phyloP scores from a whole-genome alignment of 345 rosid species.

The Rhodamnia argentea region DNA sequence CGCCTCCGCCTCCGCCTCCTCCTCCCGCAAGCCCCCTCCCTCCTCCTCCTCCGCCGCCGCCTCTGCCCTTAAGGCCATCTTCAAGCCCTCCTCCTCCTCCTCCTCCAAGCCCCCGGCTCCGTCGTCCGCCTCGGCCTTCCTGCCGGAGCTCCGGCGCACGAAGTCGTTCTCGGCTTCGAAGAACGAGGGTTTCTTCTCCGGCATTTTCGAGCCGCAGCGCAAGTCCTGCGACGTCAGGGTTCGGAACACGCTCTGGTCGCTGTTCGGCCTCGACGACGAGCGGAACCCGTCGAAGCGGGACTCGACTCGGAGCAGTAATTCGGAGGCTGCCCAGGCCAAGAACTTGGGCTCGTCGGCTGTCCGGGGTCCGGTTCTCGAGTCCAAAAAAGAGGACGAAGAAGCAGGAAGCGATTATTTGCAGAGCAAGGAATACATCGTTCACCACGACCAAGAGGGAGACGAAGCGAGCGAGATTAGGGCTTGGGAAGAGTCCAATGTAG shows the following conservation, averaged over 20 bases:
- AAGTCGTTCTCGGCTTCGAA: constrained; percentile 91
- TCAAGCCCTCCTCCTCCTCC: constrained; percentile 19
- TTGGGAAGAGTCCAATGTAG: constrained; percentile 32
- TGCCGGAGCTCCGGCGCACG: constrained; percentile 86
- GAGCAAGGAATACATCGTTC: not conserved
- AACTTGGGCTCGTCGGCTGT: constrained; percentile 20
- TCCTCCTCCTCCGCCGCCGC: not conserved
- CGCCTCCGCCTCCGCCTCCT: constrained; percentile 40
- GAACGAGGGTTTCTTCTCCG: constrained; percentile 79
- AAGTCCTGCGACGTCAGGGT: constrained; percentile 93
- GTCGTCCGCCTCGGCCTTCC: constrained; percentile 21
- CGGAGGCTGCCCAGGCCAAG: constrained; percentile 26
- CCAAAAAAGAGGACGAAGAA: constrained; percentile 35
- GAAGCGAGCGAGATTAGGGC: constrained; percentile 23
- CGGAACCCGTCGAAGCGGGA: constrained; percentile 13
- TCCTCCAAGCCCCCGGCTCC: constrained; percentile 1
- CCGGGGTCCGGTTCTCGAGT: constrained; percentile 36
- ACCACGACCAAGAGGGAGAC: constrained; percentile 1
- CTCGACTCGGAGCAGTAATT: constrained; percentile 10
- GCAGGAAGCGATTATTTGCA: not conserved
- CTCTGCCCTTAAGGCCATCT: constrained; percentile 2
- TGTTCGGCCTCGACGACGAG: constrained; percentile 61
- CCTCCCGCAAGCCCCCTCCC: constrained; percentile 24
- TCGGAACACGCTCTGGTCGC: constrained; percentile 69
- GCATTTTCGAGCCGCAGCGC: constrained; percentile 90